A percentile compares a stretch with the other conserved stretches of the same genome.
Conservation (phyloP, 768 basidiomycete genomes). For the Leccinum subtestaceum region DNA sequence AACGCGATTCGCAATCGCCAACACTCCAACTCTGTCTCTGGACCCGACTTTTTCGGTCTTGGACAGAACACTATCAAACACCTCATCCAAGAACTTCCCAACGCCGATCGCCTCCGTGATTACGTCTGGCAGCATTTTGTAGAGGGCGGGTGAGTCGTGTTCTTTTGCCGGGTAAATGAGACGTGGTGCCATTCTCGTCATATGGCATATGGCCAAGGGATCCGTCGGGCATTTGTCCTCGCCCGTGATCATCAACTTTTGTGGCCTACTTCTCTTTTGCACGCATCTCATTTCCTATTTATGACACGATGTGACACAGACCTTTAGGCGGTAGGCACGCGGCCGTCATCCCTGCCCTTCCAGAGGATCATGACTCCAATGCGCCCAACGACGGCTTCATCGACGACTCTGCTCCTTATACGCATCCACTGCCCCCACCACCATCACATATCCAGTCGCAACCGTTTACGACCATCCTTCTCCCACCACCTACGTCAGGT, state of each 20-base stretch:
- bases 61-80: conserved; percentile 89
- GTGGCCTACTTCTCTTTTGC: conserved; percentile 19
- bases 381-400: conserved; percentile 25
- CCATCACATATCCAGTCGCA: conserved; percentile 23
- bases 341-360: conserved; percentile 75
- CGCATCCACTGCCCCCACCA: conserved; percentile 14
- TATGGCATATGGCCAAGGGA: conserved; percentile 10
- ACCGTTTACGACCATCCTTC: conserved; percentile 30
- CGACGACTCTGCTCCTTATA: conserved; percentile 24
- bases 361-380: conserved; percentile 63
- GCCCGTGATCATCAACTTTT: conserved; percentile 15
- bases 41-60: conserved; percentile 85
- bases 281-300: conserved; percentile 27
- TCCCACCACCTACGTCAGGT: conserved; percentile 26
- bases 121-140: conserved; percentile 87
- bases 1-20: conserved; percentile 78
- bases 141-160: conserved; percentile 73
- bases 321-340: conserved; percentile 80
- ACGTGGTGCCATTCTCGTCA: conserved; percentile 3
- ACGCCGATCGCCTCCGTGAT: conserved; percentile 66
- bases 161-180: conserved; percentile 13
- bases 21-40: conserved; percentile 84
- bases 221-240: conserved; percentile 5
- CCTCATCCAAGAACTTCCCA: conserved; percentile 80
- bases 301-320: conserved; percentile 42